Conservation (phyloP, 306 rosid species). For the Myrica gale region DNA sequence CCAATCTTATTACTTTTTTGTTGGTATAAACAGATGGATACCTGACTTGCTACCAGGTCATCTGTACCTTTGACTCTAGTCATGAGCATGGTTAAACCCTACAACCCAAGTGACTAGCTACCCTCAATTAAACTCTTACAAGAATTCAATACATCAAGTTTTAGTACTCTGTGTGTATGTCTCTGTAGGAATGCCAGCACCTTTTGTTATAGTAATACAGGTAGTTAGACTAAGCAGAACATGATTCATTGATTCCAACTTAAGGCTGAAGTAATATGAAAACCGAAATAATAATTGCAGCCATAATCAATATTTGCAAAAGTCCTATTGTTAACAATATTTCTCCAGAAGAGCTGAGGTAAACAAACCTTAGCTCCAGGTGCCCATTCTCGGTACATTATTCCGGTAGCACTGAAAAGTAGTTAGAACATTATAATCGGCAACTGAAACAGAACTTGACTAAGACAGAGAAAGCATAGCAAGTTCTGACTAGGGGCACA, state of each 20-base stretch:
- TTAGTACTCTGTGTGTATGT: neutral
- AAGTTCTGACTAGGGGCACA: neutral
- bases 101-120: neutral
- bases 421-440: conserved; percentile 32
- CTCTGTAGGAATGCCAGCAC: neutral
- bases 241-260: neutral
- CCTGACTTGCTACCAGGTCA: neutral
- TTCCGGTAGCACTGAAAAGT: conserved; percentile 72
- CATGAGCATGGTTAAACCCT: neutral
- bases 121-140: neutral
- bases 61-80: neutral
- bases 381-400: conserved; percentile 97
- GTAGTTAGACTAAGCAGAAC: neutral
- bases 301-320: neutral
- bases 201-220: neutral
- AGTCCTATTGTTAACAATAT: neutral
- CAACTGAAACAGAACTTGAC: neutral
- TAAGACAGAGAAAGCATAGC: neutral
- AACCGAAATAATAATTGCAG: neutral
- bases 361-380: conserved; percentile 89
- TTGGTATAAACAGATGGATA: neutral
- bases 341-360: neutral
- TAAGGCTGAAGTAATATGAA: neutral
- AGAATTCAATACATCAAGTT: neutral
- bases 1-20: neutral